phyloP scores from a whole-genome alignment of 2,329 filamentous ascomycete genomes.

The Fusarium hainanense region DNA sequence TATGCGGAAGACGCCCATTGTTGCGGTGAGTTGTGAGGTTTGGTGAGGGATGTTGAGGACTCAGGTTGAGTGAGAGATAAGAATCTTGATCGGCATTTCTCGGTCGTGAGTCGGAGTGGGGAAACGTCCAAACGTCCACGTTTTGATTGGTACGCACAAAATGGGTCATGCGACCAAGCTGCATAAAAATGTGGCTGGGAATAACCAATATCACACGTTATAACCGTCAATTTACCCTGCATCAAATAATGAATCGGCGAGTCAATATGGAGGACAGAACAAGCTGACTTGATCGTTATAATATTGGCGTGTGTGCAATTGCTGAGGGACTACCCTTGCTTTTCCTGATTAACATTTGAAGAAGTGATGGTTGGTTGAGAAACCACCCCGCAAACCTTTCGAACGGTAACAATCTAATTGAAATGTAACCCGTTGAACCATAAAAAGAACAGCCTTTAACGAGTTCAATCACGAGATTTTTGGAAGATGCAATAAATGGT shows the following conservation, averaged over 20 bases:
- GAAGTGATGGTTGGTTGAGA: too few species aligned
- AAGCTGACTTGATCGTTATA: too few species aligned
- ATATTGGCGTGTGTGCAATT: too few species aligned
- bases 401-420: too few species aligned
- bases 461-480: too few species aligned
- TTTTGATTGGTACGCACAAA: not conserved
- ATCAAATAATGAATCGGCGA: not conserved
- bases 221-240: not conserved
- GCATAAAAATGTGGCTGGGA: conserved; percentile 15
- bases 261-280: too few species aligned
- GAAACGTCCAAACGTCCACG: conserved; percentile 3
- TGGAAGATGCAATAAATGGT: too few species aligned
- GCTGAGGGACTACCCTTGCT: too few species aligned
- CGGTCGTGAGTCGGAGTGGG: conserved; percentile 18
- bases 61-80: conserved; percentile 16
- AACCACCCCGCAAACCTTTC: too few species aligned
- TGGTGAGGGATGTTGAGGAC: not conserved
- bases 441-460: too few species aligned
- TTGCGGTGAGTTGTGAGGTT: conserved; percentile 1
- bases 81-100: conserved; percentile 21
- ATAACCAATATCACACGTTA: not conserved
- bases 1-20: conserved; percentile 67
- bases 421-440: too few species aligned
- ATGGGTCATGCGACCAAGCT: conserved; percentile 5
- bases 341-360: too few species aligned